Evolutionary conservation across 805 yeast species (phyloP).

Genomic region (Candida gorgasii): DNA sequence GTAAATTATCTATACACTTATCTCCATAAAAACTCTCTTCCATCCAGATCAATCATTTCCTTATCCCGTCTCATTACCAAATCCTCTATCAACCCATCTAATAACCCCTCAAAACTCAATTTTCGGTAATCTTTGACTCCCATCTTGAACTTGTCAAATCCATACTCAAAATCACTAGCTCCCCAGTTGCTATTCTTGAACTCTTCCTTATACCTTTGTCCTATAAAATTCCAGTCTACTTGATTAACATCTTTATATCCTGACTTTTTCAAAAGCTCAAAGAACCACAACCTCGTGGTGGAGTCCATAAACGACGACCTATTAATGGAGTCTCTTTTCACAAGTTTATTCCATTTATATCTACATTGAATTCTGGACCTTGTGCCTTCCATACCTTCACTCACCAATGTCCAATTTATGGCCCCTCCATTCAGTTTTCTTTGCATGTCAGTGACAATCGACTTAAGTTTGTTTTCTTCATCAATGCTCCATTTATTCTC

Average conservation of each 20-base stretch:
- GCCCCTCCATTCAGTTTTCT: slow-evolving; percentile 21
- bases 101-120: slow-evolving; percentile 16
- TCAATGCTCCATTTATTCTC: slow-evolving; percentile 76
- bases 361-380: slow-evolving; percentile 93
- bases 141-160: slow-evolving; percentile 60
- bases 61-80: not conserved
- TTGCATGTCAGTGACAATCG: slow-evolving; percentile 24
- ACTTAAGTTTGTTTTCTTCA: slow-evolving; percentile 64
- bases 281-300: slow-evolving; percentile 39
- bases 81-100: slow-evolving; percentile 17
- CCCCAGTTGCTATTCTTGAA: slow-evolving; percentile 42
- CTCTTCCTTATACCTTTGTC: slow-evolving; percentile 29
- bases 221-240: slow-evolving; percentile 38
- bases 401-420: slow-evolving; percentile 89
- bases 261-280: slow-evolving; percentile 28
- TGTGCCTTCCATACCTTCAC: slow-evolving; percentile 85
- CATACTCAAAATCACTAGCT: slow-evolving; percentile 59
- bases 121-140: slow-evolving; percentile 44
- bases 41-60: not conserved
- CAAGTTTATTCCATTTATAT: slow-evolving; percentile 88
- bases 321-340: slow-evolving; percentile 53
- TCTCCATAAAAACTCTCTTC: slow-evolving; percentile 2
- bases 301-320: slow-evolving; percentile 33
- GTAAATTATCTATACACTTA: not conserved
- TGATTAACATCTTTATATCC: slow-evolving; percentile 26